Evolutionary conservation across 192 early-diverging fungal genomes (phyloP).

Genomic region (Ramicandelaber brevisporus): DNA sequence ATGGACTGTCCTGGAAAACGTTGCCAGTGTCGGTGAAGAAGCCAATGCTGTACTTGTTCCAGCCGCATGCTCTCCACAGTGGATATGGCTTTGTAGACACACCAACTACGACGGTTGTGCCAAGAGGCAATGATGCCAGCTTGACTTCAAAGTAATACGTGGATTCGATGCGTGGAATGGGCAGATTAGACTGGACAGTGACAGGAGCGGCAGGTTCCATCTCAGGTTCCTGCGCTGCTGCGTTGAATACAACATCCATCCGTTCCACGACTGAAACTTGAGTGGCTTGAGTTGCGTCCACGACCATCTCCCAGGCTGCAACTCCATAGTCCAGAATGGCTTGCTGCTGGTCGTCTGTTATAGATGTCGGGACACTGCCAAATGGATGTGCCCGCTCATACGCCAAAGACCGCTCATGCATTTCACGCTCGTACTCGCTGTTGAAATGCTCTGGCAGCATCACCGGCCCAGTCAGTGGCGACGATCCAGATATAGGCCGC

Average conservation of each 20-base stretch:
- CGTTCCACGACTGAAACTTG: slow-evolving; percentile 33
- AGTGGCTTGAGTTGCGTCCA: slow-evolving; percentile 27
- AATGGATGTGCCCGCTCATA: slow-evolving; percentile 48
- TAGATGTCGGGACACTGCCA: slow-evolving; percentile 44
- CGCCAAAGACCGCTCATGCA: slow-evolving; percentile 22
- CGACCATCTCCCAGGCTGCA: slow-evolving; percentile 57
- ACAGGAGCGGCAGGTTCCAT: too few species aligned
- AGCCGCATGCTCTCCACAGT: slow-evolving; percentile 38
- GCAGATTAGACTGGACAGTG: slow-evolving; percentile 57
- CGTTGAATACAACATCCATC: slow-evolving; percentile 50
- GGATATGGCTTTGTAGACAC: slow-evolving; percentile 56
- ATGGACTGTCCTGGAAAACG: slow-evolving; percentile 38
- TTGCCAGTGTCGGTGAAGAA: slow-evolving; percentile 41
- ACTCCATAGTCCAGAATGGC: slow-evolving; percentile 63
- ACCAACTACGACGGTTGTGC: slow-evolving; percentile 37
- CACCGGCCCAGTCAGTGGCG: too few species aligned
- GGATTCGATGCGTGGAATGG: slow-evolving; percentile 48
- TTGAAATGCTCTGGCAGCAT: slow-evolving; percentile 17
- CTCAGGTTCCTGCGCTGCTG: slow-evolving; percentile 35
- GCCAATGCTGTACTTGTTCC: slow-evolving; percentile 51
- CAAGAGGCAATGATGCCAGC: slow-evolving; percentile 39
- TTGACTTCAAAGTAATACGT: slow-evolving; percentile 71
- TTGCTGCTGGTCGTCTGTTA: slow-evolving; percentile 43
- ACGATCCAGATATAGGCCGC: too few species aligned
- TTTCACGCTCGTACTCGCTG: slow-evolving; percentile 21